Conservation (phyloP, 805 yeast genomes). For the Jamesozyma rosinii region DNA sequence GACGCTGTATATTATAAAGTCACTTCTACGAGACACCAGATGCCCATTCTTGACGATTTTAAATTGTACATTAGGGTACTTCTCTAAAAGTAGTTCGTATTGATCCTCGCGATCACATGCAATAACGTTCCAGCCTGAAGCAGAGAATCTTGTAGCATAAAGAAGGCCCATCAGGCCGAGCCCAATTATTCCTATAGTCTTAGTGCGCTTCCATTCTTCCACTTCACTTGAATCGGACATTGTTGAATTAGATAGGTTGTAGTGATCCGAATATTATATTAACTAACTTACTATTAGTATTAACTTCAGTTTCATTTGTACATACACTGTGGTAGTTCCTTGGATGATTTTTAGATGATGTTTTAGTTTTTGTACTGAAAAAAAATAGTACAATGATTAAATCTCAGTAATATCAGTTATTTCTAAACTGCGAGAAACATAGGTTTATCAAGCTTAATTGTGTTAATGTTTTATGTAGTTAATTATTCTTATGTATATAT, state of each 20-base stretch:
- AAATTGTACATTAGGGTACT: conserved; percentile 38
- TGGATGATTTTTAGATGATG: too few species aligned
- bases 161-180: conserved; percentile 93
- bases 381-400: too few species aligned
- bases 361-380: too few species aligned
- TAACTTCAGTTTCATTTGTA: too few species aligned
- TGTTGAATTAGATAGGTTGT: conserved; percentile 10
- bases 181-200: conserved; percentile 83
- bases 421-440: too few species aligned
- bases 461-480: too few species aligned
- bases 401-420: too few species aligned
- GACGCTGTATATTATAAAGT: conserved; percentile 80
- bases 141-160: conserved; percentile 69
- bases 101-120: conserved; percentile 77
- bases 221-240: conserved; percentile 3
- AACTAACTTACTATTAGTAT: too few species aligned
- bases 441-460: too few species aligned
- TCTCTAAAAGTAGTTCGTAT: conserved; percentile 38
- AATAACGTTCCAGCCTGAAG: conserved; percentile 81
- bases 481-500: neutral
- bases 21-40: conserved; percentile 68
- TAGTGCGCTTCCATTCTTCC: conserved; percentile 34
- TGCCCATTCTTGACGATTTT: conserved; percentile 70
- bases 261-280: conserved; percentile 3
- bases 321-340: too few species aligned